These are phyloP conservation scores for Elsinoe batatas DNA, from an alignment of 2,329 filamentous ascomycete genomes.

Conservation along the genomic window DNA sequence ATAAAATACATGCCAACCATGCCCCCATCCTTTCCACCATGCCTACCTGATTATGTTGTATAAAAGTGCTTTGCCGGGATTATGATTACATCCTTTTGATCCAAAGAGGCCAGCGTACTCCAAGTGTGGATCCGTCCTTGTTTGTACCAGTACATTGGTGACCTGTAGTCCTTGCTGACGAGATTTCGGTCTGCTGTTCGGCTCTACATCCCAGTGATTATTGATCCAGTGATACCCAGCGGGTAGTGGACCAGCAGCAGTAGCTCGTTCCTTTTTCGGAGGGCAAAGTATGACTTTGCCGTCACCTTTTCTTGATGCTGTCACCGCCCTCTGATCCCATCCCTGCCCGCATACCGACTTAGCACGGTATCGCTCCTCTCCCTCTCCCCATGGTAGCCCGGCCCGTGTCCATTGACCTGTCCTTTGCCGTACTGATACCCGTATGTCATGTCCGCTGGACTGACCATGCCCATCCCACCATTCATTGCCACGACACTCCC, in stretches of 20 bases:
- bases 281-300: no score
- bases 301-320: neutral
- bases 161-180: no score
- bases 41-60: neutral
- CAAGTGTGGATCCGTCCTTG: no score
- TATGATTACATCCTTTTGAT: neutral
- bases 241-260: no score
- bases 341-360: conserved; percentile 6
- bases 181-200: no score
- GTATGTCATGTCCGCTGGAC: conserved; percentile 7
- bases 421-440: conserved; percentile 8
- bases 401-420: neutral
- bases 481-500: neutral
- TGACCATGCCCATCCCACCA: neutral
- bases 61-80: neutral
- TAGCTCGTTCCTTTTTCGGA: no score
- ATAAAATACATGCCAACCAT: neutral
- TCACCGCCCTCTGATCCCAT: conserved; percentile 8
- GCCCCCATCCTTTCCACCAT: neutral
- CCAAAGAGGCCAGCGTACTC: neutral
- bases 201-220: no score
- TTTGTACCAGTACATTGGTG: no score
- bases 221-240: no score
- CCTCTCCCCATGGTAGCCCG: conserved; percentile 1
- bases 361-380: conserved; percentile 14